phyloP scores from a whole-genome alignment of 2,329 filamentous ascomycete genomes.

The Pseudogymnoascus sp. region DNA sequence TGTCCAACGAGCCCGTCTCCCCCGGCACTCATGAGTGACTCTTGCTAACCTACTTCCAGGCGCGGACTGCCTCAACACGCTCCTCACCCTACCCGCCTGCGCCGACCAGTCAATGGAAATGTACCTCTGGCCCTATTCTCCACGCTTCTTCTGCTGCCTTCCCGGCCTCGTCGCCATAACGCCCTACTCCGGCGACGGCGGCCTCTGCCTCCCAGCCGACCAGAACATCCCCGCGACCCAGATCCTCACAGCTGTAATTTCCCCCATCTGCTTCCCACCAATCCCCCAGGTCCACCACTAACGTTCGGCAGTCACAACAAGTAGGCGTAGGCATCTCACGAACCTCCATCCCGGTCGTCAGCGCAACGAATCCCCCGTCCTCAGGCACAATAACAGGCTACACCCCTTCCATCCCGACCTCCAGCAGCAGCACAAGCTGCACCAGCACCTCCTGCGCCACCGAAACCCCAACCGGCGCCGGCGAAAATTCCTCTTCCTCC shows the following conservation, averaged over 20 bases:
- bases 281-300: background rate
- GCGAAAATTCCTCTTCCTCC: background rate
- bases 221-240: background rate
- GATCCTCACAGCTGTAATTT: background rate
- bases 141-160: background rate
- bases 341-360: background rate
- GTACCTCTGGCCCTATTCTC: background rate
- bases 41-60: background rate
- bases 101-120: conserved; percentile 1
- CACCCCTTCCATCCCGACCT: background rate
- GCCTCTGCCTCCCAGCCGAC: background rate
- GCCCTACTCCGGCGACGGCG: background rate
- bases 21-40: too few relatives aligned
- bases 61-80: background rate
- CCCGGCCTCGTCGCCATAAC: background rate
- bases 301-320: background rate
- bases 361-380: background rate
- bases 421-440: background rate
- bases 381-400: background rate
- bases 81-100: background rate
- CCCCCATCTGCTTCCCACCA: background rate
- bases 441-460: background rate
- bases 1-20: background rate
- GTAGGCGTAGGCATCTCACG: background rate
- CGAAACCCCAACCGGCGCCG: background rate